Evolutionary conservation across 2,329 filamentous ascomycete species (phyloP), one percentile per base, ranked within the genome.

Genomic region (Aquanectria penicillioides): DNA sequence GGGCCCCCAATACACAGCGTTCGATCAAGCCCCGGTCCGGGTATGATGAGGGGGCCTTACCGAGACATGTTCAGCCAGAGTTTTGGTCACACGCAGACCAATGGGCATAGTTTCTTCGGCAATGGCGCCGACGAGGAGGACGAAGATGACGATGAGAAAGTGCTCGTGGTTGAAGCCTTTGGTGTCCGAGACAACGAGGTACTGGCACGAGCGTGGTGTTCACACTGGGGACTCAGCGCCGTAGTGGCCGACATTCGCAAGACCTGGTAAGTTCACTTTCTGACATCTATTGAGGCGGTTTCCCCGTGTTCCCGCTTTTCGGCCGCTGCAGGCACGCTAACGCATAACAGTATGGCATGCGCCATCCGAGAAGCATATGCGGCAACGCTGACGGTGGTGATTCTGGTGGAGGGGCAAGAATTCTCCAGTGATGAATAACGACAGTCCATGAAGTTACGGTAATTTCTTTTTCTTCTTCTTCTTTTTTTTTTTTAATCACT

Each of bases 121-220:
- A 49, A 44, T 36, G 55, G 28, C 6, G 43, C 48, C 4, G 52
- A 52, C 20, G 61, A 67, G 13, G 61, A 66, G 33, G 75, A 79
- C 12, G 77, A 80, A 12, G 77, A 81, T 15, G 85, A 88, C 52
- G 78, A 86, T 22, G 89, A 90, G 64, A 84, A 85, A 65, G 89
- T 93, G 4, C 78, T 93, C 8, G 87, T 89, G 5, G 82, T 93
- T 12, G 89, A 93, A 75, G 88, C 89, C 0, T 88, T 91, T 71
- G 90, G 90, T 1, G 89, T 90, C 18, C 80, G 80, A 44, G 90
- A 93, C 73, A 92, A 93, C 65, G 90, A 93, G 74, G 90, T 92
- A 4, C 82, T 93, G 67, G 90, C 88, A 1, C 80, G 90, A 61
- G 89, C 90, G 6, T 93, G 90, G 90, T 93, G 90, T 72, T 85